Base-by-base conservation (phyloP, 495 filamentous ascomycete species). In the Halenospora varia region DNA sequence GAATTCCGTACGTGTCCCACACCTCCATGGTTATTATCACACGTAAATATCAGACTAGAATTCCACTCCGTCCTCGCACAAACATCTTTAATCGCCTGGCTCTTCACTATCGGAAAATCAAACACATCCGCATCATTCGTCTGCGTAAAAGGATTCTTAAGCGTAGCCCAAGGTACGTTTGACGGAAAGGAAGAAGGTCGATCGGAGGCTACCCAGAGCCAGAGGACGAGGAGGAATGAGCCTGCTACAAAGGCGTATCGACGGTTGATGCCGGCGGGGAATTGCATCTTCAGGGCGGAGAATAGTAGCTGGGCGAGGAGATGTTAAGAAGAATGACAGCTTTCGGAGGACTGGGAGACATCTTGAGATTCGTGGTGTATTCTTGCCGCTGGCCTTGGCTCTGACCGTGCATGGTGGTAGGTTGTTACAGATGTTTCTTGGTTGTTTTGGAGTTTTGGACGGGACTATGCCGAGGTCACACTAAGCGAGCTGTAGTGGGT, bases 11-110 rank as follows among this genome's bases (percentile, higher is more conserved):
- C 22, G 22, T 60, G 45, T 18, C 57, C 57, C 6, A 60, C 26
- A 8, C 57, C 57, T 26, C 51, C 50, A 15, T 15, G 39, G 15
- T 20, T 35, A 17, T 54, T 50, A 18, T 53, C 51, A 26, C 57
- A 60, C 1, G 54, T 59, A 49, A 59, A 64, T 2, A 64, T 50
- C 22, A 61, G n/a, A 22, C 49, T 44, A 13, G 40, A 11, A 11
- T 64, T 58, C 53, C 58, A 64, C 25, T 64, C 46, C 25, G 62
- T 64, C 10, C 35, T 47, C 2, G 20, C 19, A 46, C 62, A 64
- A 11, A 57, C 23, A 25, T 47, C 18, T 41, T 51, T 46, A 25
- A 64, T 56, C 2, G 57, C 47, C 24, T 53, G 35, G 19, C 53
- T 49, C 15, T 61, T 53, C 24, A 64, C 11, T 0, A 47, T 48